These are phyloP conservation scores for Nigrospora osmanthi DNA, from an alignment of 2,329 filamentous ascomycete species.

Conservation along the genomic window DNA sequence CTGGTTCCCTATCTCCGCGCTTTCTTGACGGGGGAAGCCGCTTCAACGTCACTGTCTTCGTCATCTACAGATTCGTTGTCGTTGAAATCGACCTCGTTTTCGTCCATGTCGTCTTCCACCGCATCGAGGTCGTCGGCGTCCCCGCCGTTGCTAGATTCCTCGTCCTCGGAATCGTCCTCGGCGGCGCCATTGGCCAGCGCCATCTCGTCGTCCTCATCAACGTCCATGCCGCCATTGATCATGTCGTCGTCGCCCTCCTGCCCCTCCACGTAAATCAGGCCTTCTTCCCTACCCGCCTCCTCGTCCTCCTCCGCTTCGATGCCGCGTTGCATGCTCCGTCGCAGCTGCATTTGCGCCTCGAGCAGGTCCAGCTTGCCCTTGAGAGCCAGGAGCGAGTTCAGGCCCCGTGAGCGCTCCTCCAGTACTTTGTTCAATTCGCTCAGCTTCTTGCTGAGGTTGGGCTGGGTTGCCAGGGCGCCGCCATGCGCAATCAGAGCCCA, in stretches of 20 bases:
- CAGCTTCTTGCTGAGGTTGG: slow-evolving; percentile 73
- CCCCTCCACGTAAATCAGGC: slow-evolving; percentile 81
- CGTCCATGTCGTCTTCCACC: slow-evolving; percentile 32
- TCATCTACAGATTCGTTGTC: slow-evolving; percentile 53
- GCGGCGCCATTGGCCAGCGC: slow-evolving; percentile 43
- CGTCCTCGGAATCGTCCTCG: slow-evolving; percentile 52
- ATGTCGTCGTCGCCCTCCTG: slow-evolving; percentile 51
- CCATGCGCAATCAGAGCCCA: slow-evolving; percentile 91
- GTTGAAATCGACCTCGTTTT: slow-evolving; percentile 52
- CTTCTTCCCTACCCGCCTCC: slow-evolving; percentile 58
- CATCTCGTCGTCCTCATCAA: slow-evolving; percentile 50
- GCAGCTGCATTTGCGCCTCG: slow-evolving; percentile 77
- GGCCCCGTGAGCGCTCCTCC: slow-evolving; percentile 73
- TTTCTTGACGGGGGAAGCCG: slow-evolving; percentile 34
- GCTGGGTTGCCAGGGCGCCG: slow-evolving; percentile 79
- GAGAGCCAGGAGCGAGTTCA: slow-evolving; percentile 75
- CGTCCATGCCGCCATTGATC: slow-evolving; percentile 37
- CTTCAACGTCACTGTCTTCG: slow-evolving; percentile 42
- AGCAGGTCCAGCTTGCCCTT: slow-evolving; percentile 96
- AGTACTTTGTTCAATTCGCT: slow-evolving; percentile 77
- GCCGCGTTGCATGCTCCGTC: slow-evolving; percentile 58
- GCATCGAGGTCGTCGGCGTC: slow-evolving; percentile 33
- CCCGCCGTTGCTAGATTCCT: slow-evolving; percentile 28
- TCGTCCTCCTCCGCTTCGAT: slow-evolving; percentile 45
- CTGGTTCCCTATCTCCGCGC: slow-evolving; percentile 6